Evolutionary conservation across 441 rosid genomes (phyloP), one percentile per base, ranked within the genome.

Genomic region (Jatropha multifida): DNA sequence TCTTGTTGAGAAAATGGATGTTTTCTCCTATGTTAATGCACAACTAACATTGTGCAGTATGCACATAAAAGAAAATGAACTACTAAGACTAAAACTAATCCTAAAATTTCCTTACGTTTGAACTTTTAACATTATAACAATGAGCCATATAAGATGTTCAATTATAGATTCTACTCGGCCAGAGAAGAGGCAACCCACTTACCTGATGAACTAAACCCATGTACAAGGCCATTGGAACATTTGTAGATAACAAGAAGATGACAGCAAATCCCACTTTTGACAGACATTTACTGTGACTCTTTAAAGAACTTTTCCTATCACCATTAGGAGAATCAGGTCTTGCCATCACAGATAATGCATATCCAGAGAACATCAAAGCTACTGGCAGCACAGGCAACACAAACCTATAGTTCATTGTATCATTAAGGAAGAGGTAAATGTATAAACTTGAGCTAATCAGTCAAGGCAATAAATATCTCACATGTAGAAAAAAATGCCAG

Each of bases 201-300:
- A 92, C 99, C 98, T 93, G 99, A 85, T 92, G 99, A 80, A 88
- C 84, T 80, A 88, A 85, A 82, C 90, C 87, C 97, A 90, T 89
- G 74, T 95, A 90, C 42, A 90, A 62, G 41, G 94, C 94, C 97
- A 92, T 90, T 56, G 97, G 96, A 79, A 92, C 82, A 81, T 92
- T 95, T 72, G 94, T 87, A 63, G 75, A 89, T 71, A 95, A 88
- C 90, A 95, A 88, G 82, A 95, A 87, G 44, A 84, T 69, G 80
- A 92, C 66, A 15, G 94, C 84, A 71, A 89, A 80, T 75, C 64
- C 78, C 74, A 78, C 79, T 79, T 81, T 85, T 48, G 85, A 75
- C 73, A 85, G 82, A 83, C 87, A 83, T 76, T 82, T 90, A 26
- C 27, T 73, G 73, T 0, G 73, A 54, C 54, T 56, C 38, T 77